Base-by-base conservation (phyloP, 805 yeast species). In the Schwanniomyces sp. region DNA sequence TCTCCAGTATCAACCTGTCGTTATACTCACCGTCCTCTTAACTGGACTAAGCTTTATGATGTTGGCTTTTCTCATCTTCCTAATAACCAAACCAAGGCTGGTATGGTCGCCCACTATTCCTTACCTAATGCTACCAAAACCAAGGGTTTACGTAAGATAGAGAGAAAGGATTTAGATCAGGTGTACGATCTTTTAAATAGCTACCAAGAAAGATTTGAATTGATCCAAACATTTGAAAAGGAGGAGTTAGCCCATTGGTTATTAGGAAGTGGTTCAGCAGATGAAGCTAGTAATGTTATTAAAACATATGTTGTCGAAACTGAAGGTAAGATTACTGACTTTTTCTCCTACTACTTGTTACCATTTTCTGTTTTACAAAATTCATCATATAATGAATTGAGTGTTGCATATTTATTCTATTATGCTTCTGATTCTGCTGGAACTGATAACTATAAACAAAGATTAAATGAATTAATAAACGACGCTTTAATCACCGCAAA, bases 21-120 rank as follows among this genome's bases (percentile, higher is more conserved):
- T 51, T 94, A 94, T 66, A 86, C 88, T 37, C 99, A 94, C 69
- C 86, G 99, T 57, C 95, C 97, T 1, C 72, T 94, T 54, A 87
- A 94, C 63, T 94, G 99, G 98, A 71, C 82, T 11, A 92, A 89
- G 61, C 76, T 94, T 21, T 75, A 87, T 59, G 96, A 90, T 45
- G 96, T 91, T 47, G 97, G 96, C 0, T 94, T 94, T 58, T 84
- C 94, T 10, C 84, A 82, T 45, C 74, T 91, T 48, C 97, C 97
- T 8, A 74, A 79, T 12, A 79, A 78, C 47, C 81, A 81, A 46
- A 85, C 97, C 2, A 78, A 78, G 44, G 76, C 85, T 2, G 75
- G 79, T 46, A 86, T 85, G 87, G 75, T 83, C 24, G 84, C 88
- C 5, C 69, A 74, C 54, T 82, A 78, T 57, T 72, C 83, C 1